Conservation (phyloP, 1,284 basidiomycete genomes). For the Athelia psychrophila region DNA sequence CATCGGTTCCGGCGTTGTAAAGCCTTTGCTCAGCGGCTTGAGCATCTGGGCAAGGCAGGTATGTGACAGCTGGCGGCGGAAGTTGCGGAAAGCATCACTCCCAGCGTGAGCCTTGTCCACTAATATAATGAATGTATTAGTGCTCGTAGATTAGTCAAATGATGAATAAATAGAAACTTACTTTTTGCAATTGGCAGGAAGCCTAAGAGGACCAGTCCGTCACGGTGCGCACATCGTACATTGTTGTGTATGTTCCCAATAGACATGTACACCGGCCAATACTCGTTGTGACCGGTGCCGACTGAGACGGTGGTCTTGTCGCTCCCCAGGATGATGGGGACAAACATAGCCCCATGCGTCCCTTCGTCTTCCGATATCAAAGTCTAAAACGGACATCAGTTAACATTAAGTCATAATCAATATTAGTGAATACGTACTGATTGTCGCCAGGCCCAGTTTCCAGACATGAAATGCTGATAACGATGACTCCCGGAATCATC, state of each 20-base stretch:
- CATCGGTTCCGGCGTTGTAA: constrained; percentile 21
- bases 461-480: constrained; percentile 31
- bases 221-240: constrained; percentile 19
- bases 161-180: constrained; percentile 11
- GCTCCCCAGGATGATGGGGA: constrained; percentile 26
- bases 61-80: constrained; percentile 26
- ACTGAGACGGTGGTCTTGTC: constrained; percentile 34
- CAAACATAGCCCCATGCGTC: constrained; percentile 10
- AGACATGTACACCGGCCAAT: constrained; percentile 26
- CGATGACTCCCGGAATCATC: constrained; percentile 9
- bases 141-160: background rate
- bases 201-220: constrained; percentile 19
- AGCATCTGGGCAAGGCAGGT: constrained; percentile 19
- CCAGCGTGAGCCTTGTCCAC: constrained; percentile 10
- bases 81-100: constrained; percentile 18
- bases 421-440: constrained; percentile 17
- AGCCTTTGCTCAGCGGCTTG: constrained; percentile 14
- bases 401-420: too few species aligned
- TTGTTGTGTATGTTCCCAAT: constrained; percentile 22
- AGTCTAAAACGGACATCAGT: constrained; percentile 8
- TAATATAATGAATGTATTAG: constrained; percentile 1
- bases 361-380: constrained; percentile 6
- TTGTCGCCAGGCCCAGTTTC: constrained; percentile 32
- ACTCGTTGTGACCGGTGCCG: constrained; percentile 29
- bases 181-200: constrained; percentile 33